Percentiles rank a stretch among this genome's conserved stretches.
These are phyloP conservation scores for Phialophora chinensis DNA, from an alignment of 2,329 filamentous ascomycete genomes.

Conservation along the genomic window DNA sequence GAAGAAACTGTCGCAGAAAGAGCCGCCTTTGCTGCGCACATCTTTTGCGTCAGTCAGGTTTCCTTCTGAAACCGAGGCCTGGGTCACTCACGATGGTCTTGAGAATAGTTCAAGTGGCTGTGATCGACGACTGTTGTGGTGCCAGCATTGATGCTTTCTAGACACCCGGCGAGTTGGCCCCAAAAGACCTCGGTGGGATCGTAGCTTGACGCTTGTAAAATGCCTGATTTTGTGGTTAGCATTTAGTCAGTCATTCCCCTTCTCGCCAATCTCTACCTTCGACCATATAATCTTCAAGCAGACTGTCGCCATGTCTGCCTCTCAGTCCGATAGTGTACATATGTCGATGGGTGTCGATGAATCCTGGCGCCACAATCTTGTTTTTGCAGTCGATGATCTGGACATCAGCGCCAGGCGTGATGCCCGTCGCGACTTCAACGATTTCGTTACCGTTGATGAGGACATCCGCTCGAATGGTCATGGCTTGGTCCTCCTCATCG, in stretches of 20 bases:
- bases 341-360: constrained; percentile 46
- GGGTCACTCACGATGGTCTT: constrained; percentile 39
- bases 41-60: not conserved
- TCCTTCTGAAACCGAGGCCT: too few species aligned
- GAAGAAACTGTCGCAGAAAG: constrained; percentile 41
- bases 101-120: constrained; percentile 40
- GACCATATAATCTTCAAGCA: constrained; percentile 20
- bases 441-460: constrained; percentile 26
- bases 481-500: constrained; percentile 14
- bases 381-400: constrained; percentile 46
- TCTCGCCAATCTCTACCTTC: too few species aligned
- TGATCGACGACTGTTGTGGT: constrained; percentile 43
- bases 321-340: constrained; percentile 40
- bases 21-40: constrained; percentile 31
- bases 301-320: constrained; percentile 20
- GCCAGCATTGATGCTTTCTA: constrained; percentile 27
- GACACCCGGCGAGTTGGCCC: constrained; percentile 39
- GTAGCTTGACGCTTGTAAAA: constrained; percentile 46
- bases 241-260: too few species aligned
- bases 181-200: constrained; percentile 52
- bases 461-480: constrained; percentile 15
- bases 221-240: too few species aligned
- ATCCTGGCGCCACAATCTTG: constrained; percentile 42
- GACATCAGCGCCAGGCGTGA: not conserved
- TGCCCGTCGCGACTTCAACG: constrained; percentile 9